A percentile compares a stretch with the other conserved stretches of the same genome.
These are phyloP conservation scores for Saccharomyces hybrid DNA, from an alignment of 1,139 yeast species.

Conservation along the genomic window DNA sequence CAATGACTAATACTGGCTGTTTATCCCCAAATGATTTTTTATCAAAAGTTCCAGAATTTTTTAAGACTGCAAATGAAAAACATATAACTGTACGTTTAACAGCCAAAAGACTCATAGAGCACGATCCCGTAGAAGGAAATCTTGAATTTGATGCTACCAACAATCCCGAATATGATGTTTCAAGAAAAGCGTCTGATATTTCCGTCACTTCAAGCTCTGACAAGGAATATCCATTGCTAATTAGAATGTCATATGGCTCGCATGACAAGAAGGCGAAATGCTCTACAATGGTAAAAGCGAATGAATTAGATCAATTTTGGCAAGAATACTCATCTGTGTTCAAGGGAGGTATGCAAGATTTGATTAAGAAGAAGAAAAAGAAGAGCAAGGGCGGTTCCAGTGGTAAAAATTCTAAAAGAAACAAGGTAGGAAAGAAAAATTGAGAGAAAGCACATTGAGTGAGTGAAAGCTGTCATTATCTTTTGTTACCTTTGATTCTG, in stretches of 20 bases:
- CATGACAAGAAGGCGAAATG: conserved; percentile 50
- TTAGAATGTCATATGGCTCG: conserved; percentile 47
- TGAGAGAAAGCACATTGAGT: not conserved
- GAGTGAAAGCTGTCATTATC: not conserved
- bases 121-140: conserved; percentile 25
- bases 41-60: conserved; percentile 18
- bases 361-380: conserved; percentile 58
- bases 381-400: conserved; percentile 40
- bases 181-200: conserved; percentile 18
- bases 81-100: conserved; percentile 24
- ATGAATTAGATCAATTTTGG: conserved; percentile 62
- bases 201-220: conserved; percentile 10
- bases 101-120: conserved; percentile 23
- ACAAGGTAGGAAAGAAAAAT: conserved; percentile 7
- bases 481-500: conserved; percentile 1
- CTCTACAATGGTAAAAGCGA: conserved; percentile 57
- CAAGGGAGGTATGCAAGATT: conserved; percentile 53
- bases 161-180: conserved; percentile 25
- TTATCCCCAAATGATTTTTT: conserved; percentile 20
- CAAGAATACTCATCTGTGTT: conserved; percentile 53
- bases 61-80: conserved; percentile 24
- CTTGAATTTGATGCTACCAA: conserved; percentile 22
- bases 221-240: conserved; percentile 41
- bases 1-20: not conserved
- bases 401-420: conserved; percentile 11